Percentiles rank a stretch among this genome's conserved stretches.
Evolutionary conservation across 352 stramenopile genomes (phyloP).

Genomic region (Thraustochytrium striatum): DNA sequence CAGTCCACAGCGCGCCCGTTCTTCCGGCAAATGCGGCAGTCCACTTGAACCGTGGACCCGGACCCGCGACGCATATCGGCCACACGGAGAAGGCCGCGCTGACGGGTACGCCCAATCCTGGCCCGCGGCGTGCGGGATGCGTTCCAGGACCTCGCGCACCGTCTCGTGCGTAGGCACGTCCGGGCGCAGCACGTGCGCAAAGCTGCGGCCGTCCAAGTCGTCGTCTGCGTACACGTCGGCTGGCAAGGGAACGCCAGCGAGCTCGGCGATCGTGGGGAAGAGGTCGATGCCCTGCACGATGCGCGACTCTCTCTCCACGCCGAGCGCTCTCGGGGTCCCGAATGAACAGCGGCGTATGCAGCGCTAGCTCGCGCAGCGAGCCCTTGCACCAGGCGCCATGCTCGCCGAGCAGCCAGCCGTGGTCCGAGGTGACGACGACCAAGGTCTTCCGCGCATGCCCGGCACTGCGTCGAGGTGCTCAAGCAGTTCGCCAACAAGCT

Average conservation of each 20-base stretch:
- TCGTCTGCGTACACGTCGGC: neutral
- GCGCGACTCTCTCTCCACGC: neutral
- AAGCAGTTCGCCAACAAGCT: conserved; percentile 2
- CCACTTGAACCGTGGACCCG: neutral
- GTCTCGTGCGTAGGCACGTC: neutral
- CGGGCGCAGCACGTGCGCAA: conserved; percentile 9
- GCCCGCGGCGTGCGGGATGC: conserved; percentile 6
- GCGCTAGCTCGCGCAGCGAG: conserved; percentile 34
- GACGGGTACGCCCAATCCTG: conserved; percentile 21
- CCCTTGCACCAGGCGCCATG: conserved; percentile 47
- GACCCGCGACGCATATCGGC: conserved; percentile 15
- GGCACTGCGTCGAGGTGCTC: neutral
- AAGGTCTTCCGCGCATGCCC: conserved; percentile 12
- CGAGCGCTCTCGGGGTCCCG: neutral
- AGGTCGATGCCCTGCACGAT: conserved; percentile 38
- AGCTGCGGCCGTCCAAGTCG: conserved; percentile 13
- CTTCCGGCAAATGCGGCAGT: neutral
- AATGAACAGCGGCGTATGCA: conserved; percentile 38
- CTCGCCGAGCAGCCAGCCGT: conserved; percentile 49
- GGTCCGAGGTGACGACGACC: conserved; percentile 46
- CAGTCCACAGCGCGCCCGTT: conserved; percentile 4
- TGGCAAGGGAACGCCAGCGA: conserved; percentile 27
- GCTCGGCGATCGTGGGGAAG: conserved; percentile 44
- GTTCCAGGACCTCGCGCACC: neutral
- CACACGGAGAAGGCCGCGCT: conserved; percentile 17